Conservation (phyloP, 768 basidiomycete genomes). For the Pleurotus giganteus region DNA sequence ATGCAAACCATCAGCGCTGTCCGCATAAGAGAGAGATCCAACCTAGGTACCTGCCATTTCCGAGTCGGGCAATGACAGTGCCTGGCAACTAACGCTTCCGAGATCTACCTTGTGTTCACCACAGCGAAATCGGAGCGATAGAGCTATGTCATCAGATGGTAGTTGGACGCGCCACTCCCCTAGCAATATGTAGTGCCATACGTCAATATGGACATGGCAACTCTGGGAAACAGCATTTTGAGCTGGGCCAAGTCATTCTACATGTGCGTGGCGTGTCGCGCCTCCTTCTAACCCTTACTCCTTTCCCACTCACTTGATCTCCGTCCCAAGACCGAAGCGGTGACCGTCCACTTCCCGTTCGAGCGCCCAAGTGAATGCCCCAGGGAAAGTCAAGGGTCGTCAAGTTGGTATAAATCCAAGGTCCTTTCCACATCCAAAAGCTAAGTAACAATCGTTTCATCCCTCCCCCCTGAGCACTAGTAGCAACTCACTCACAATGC, state of each 20-base stretch:
- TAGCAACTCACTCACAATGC: not conserved
- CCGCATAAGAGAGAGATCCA: no score
- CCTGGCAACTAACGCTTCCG: not conserved
- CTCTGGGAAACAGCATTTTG: not conserved
- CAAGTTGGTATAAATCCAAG: not conserved
- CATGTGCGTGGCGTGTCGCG: not conserved
- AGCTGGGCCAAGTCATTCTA: not conserved
- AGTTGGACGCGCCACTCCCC: not conserved
- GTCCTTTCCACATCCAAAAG: not conserved
- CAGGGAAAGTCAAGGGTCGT: constrained; percentile 1
- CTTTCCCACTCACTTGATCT: constrained; percentile 8
- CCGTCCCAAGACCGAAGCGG: not conserved
- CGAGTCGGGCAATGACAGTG: not conserved
- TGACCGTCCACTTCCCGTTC: not conserved
- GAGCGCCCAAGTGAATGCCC: not conserved
- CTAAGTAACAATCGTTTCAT: constrained; percentile 1
- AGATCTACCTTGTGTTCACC: no score
- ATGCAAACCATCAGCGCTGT: no score
- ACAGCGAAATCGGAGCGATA: not conserved
- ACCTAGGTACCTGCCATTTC: no score
- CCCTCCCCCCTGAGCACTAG: not conserved
- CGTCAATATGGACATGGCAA: not conserved
- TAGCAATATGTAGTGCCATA: no score
- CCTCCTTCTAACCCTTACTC: not conserved
- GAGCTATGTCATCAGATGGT: not conserved